Conservation (phyloP, 129 eudicot species). For the Escallonia herrerae region DNA sequence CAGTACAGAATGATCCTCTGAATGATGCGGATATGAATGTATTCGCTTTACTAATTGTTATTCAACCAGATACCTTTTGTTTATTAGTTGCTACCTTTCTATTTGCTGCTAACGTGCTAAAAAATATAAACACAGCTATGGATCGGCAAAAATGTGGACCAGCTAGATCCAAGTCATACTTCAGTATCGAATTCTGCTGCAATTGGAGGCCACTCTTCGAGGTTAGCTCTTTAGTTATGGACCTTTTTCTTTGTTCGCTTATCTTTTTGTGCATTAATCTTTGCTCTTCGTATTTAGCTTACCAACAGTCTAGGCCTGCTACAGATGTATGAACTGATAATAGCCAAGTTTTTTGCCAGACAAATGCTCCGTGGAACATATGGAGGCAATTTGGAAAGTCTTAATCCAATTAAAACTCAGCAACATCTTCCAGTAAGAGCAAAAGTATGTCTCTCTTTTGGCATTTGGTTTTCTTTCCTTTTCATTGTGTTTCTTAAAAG, state of each 20-base stretch:
- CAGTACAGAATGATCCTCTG: constrained; percentile 43
- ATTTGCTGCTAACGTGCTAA: neutral
- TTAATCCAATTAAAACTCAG: constrained; percentile 21
- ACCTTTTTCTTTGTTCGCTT: neutral
- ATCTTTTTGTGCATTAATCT: neutral
- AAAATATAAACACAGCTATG: constrained; percentile 23
- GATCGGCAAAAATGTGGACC: constrained; percentile 21
- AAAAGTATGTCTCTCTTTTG: constrained; percentile 20
- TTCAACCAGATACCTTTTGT: neutral
- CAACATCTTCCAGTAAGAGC: constrained; percentile 32
- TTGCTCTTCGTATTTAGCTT: neutral
- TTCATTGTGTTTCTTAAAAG: neutral
- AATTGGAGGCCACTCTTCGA: constrained; percentile 17
- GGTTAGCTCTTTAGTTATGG: neutral
- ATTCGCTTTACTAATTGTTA: neutral
- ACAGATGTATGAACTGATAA: neutral
- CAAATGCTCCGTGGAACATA: constrained; percentile 15
- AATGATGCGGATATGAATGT: constrained; percentile 46
- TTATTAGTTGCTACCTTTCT: neutral
- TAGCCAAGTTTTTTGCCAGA: constrained; percentile 3
- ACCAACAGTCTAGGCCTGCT: neutral
- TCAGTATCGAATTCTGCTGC: constrained; percentile 12
- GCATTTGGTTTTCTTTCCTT: neutral
- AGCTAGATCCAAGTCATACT: constrained; percentile 23
- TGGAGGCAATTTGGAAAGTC: constrained; percentile 12